phyloP scores from a whole-genome alignment of 169 alveolate genomes.

The Plasmodium chabaudi region DNA sequence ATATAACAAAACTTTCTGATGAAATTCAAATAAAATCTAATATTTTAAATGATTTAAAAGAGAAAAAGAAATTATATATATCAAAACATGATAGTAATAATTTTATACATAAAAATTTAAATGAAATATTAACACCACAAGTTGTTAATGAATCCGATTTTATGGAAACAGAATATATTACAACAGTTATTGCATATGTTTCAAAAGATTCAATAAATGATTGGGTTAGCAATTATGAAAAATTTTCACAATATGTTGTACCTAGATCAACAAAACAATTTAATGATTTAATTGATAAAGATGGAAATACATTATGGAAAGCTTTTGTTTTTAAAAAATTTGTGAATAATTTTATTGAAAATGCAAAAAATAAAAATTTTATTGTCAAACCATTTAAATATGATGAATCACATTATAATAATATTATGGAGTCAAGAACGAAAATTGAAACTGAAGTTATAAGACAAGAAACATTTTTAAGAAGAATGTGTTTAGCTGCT shows the following conservation, averaged over 20 bases:
- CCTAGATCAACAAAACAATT: conserved; percentile 88
- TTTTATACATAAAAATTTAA: conserved; percentile 83
- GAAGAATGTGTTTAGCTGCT: conserved; percentile 89
- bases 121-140: conserved; percentile 90
- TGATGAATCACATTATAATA: conserved; percentile 86
- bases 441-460: conserved; percentile 88
- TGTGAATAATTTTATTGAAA: conserved; percentile 82
- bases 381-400: conserved; percentile 87
- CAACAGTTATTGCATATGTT: conserved; percentile 88
- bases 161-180: conserved; percentile 87
- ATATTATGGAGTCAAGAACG: conserved; percentile 83
- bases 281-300: conserved; percentile 81
- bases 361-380: conserved; percentile 83
- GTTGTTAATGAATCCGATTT: conserved; percentile 85
- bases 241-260: conserved; percentile 84
- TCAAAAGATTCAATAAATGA: conserved; percentile 85
- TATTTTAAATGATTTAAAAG: conserved; percentile 88
- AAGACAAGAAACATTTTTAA: conserved; percentile 89
- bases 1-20: conserved; percentile 84
- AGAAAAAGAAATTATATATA: conserved; percentile 73
- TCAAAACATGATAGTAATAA: conserved; percentile 76
- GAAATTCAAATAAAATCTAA: conserved; percentile 87
- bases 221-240: conserved; percentile 83
- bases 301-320: conserved; percentile 86
- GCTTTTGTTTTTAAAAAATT: conserved; percentile 86